Evolutionary conservation across 176 grass and related monocot genomes (phyloP).

Genomic region (Stipa capillata): DNA sequence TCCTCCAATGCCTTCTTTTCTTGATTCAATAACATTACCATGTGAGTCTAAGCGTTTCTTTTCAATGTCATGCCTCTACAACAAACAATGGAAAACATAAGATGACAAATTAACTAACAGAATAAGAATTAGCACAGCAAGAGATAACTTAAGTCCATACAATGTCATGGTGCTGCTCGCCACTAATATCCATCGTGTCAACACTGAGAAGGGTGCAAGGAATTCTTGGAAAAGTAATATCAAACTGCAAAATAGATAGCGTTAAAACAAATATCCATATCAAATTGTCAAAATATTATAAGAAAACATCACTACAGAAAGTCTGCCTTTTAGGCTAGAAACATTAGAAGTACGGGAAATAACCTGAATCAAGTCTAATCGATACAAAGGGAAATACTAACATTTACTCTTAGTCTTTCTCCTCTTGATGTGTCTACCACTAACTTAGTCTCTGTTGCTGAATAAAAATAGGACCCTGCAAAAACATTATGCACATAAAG

Average conservation of each 20-base stretch:
- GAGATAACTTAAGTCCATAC: slow-evolving; percentile 36
- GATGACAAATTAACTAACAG: neutral
- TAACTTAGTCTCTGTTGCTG: slow-evolving; percentile 82
- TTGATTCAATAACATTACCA: slow-evolving; percentile 79
- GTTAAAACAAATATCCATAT: slow-evolving; percentile 15
- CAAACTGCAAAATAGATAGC: slow-evolving; percentile 69
- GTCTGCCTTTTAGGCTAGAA: neutral
- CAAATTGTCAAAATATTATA: neutral
- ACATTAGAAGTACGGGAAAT: slow-evolving; percentile 1
- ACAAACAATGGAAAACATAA: slow-evolving; percentile 17
- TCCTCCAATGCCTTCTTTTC: slow-evolving; percentile 73
- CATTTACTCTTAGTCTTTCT: slow-evolving; percentile 77
- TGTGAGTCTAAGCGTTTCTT: slow-evolving; percentile 60
- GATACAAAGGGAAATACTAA: slow-evolving; percentile 32
- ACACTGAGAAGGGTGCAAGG: slow-evolving; percentile 92
- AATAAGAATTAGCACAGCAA: slow-evolving; percentile 7
- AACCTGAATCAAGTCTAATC: neutral
- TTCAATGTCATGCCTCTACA: slow-evolving; percentile 82
- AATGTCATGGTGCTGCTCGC: slow-evolving; percentile 93
- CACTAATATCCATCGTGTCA: slow-evolving; percentile 87
- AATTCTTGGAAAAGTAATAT: slow-evolving; percentile 82
- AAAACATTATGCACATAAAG: slow-evolving; percentile 17
- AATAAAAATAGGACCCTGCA: slow-evolving; percentile 68
- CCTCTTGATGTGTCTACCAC: slow-evolving; percentile 97
- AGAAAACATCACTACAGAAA: neutral